A percentile compares a stretch with the other conserved stretches of the same genome.
Evolutionary conservation across 2,329 filamentous ascomycete species (phyloP).

Genomic region (Colletotrichum lentis): DNA sequence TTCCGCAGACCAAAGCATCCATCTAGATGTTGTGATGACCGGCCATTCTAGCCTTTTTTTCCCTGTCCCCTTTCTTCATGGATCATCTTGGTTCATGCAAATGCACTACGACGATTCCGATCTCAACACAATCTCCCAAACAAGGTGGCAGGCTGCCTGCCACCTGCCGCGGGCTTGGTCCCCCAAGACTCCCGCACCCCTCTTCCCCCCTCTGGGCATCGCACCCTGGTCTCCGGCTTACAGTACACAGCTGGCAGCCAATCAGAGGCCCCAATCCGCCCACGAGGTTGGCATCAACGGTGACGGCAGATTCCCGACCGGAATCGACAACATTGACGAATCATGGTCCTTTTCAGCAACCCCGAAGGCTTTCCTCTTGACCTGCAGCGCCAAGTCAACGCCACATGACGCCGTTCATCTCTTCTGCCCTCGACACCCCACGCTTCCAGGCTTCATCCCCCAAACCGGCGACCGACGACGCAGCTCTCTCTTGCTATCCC

Average conservation of each 20-base stretch:
- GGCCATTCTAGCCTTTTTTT: too few species aligned
- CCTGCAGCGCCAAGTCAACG: conserved; percentile 36
- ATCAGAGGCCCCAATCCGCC: conserved; percentile 18
- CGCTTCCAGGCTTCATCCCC: conserved; percentile 29
- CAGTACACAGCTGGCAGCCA: conserved; percentile 22
- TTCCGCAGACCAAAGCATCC: neutral
- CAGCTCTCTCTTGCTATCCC: conserved; percentile 26
- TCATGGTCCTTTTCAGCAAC: neutral
- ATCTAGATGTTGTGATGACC: neutral
- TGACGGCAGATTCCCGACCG: neutral
- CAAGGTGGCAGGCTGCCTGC: too few species aligned
- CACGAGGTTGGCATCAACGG: conserved; percentile 32
- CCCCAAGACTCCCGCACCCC: conserved; percentile 1
- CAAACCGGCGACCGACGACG: conserved; percentile 25
- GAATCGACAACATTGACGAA: conserved; percentile 18
- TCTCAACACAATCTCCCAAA: conserved; percentile 17
- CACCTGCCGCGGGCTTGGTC: too few species aligned
- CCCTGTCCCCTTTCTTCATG: neutral
- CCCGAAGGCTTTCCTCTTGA: conserved; percentile 23
- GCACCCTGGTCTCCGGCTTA: conserved; percentile 20
- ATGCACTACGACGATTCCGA: conserved; percentile 2
- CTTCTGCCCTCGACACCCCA: conserved; percentile 23
- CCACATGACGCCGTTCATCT: conserved; percentile 36
- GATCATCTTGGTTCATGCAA: conserved; percentile 11
- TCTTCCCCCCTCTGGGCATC: neutral